Base-by-base conservation (phyloP, 2,329 filamentous ascomycete species). In the Elsinoe ampelina region DNA sequence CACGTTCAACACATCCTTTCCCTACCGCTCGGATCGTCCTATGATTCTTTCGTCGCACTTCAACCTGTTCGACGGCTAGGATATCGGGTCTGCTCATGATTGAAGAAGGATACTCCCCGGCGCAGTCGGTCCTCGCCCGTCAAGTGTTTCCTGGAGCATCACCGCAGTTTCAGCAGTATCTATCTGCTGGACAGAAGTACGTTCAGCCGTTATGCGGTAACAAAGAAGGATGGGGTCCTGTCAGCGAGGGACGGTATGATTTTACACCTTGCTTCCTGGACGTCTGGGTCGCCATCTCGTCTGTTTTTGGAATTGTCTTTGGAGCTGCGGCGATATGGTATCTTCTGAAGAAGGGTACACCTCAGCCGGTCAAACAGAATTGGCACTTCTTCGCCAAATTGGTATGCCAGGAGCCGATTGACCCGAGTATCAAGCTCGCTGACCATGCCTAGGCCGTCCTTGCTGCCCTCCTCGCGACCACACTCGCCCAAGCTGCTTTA, bases 181-280 rank as follows among this genome's bases (percentile, higher is more conserved):
- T 45, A 17, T 47, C 56, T 26, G 55, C 56, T 34, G 39, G 54
- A 12, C 54, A 42, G 19, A 42, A 45, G 22, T 56, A 45, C 54
- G 39, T 42, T 11, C 87, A 95, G 69, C 83, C 88, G 58, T 77
- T 96, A 71, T 97, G 92, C 74, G 83, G 86, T 70, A 93, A 95
- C 72, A 77, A 79, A 56, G 92, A 97, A 73, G 95, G 93, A 66
- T 98, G 93, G 93, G 95, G 95, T 1, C 93, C 93, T 19, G 69
- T 98, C 68, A 96, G 90, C 72, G 84, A 85, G 35, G 78, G 84
- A 63, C 81, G 92, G 70, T 96, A 89, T 72, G 93, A 98, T 74
- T 90, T 98, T 66, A 97, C 93, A 13, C 92, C 93, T 39, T 98
- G 93, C 76, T 98, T 98, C 69, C 84, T 97, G 65, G 95, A 98